Conservation (phyloP, 2,329 filamentous ascomycete genomes). For the Colletotrichum salicis region DNA sequence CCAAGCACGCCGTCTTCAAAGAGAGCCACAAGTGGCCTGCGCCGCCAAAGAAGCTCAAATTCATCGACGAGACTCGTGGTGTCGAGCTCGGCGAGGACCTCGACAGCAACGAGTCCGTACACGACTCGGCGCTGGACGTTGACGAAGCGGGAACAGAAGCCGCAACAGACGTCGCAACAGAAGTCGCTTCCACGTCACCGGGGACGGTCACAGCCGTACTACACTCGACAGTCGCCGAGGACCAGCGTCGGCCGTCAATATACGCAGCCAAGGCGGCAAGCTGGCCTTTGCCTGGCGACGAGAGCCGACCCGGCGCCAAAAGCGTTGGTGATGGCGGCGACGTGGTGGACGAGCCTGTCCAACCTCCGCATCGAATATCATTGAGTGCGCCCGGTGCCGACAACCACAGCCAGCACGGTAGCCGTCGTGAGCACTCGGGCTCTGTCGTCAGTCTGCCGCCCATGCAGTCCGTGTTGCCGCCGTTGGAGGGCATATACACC, state of each 20-base stretch:
- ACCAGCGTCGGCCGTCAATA: constrained; percentile 5
- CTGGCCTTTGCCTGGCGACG: constrained; percentile 18
- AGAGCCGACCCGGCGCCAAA: neutral
- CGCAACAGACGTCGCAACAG: neutral
- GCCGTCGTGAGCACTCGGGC: constrained; percentile 17
- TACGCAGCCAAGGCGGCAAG: constrained; percentile 28
- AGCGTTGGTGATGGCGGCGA: neutral
- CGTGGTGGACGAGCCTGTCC: neutral
- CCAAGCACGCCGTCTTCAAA: constrained; percentile 32
- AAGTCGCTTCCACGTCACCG: constrained; percentile 6
- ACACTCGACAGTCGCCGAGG: neutral
- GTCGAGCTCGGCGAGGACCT: constrained; percentile 27
- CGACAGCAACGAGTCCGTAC: constrained; percentile 14
- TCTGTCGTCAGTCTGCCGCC: constrained; percentile 25
- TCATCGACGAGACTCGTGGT: constrained; percentile 32
- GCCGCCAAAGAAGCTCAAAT: constrained; percentile 32
- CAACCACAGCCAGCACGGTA: neutral
- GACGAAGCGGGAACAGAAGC: constrained; percentile 1
- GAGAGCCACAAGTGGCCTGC: constrained; percentile 34
- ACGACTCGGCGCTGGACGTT: neutral
- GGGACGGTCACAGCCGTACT: constrained; percentile 11
- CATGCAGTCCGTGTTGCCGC: constrained; percentile 21
- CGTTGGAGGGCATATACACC: constrained; percentile 37
- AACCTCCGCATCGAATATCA: constrained; percentile 13
- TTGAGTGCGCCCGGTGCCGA: constrained; percentile 20